Percentiles rank a stretch among this genome's conserved stretches.
These are phyloP conservation scores for Trichocladium uniseriatum DNA, from an alignment of 495 filamentous ascomycete genomes.

Conservation along the genomic window DNA sequence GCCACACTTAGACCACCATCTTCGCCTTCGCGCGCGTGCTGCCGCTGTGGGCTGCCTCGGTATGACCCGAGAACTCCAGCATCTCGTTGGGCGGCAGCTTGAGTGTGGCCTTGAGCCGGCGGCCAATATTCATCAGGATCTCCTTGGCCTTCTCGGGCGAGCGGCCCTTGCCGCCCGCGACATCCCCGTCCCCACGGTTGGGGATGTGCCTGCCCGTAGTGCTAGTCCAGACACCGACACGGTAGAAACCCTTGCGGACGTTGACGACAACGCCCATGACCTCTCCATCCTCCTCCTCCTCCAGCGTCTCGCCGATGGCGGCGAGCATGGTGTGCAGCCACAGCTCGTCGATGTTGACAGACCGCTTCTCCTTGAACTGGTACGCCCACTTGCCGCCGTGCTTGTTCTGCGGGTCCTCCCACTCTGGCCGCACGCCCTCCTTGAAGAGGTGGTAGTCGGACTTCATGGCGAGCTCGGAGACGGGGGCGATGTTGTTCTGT, in stretches of 20 bases:
- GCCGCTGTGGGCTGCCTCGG: conserved; percentile 81
- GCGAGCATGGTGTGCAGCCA: conserved; percentile 97
- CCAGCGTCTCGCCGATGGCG: conserved; percentile 95
- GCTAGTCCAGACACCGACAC: conserved; percentile 86
- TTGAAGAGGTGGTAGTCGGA: conserved; percentile 99
- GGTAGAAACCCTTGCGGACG: conserved; percentile 95
- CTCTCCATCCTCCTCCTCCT: conserved; percentile 87
- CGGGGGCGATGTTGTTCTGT: conserved; percentile 96
- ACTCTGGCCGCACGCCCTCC: conserved; percentile 89
- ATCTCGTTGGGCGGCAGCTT: conserved; percentile 61
- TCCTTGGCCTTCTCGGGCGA: conserved; percentile 73
- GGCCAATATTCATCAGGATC: conserved; percentile 70
- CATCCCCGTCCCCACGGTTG: conserved; percentile 59
- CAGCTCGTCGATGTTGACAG: conserved; percentile 81
- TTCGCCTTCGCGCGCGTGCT: conserved; percentile 95
- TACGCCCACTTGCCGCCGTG: conserved; percentile 98
- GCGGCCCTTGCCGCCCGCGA: conserved; percentile 58
- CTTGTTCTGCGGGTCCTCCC: conserved; percentile 98
- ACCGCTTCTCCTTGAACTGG: conserved; percentile 90
- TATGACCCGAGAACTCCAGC: conserved; percentile 95
- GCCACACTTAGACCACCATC: conserved; percentile 55
- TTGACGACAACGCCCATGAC: conserved; percentile 99
- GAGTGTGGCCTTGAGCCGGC: conserved; percentile 82
- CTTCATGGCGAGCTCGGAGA: conserved; percentile 90
- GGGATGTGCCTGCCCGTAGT: conserved; percentile 77